Conservation (phyloP, 1,284 basidiomycete species). For the Heterobasidion annosum region DNA sequence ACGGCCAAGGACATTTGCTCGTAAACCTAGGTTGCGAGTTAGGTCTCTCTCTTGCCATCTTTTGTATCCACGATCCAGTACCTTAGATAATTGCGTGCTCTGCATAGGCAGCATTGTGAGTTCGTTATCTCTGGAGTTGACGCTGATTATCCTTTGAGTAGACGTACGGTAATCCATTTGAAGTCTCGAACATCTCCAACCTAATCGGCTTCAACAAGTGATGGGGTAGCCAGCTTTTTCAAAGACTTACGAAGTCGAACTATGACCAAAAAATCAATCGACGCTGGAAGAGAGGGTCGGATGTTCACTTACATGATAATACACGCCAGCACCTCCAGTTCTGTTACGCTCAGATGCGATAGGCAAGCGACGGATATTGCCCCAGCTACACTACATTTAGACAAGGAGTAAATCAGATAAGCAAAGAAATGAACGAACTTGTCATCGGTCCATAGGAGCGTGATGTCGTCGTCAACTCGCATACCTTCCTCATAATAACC, state of each 20-base stretch:
- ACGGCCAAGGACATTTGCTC: slow-evolving; percentile 57
- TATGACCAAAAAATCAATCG: background rate
- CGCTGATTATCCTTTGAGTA: no score
- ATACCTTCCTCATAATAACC: slow-evolving; percentile 56
- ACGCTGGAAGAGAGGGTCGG: background rate
- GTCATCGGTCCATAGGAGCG: slow-evolving; percentile 51
- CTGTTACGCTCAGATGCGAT: slow-evolving; percentile 39
- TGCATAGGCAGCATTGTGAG: slow-evolving; percentile 1
- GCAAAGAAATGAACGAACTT: slow-evolving; percentile 26
- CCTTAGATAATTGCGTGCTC: slow-evolving; percentile 20
- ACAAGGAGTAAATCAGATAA: background rate
- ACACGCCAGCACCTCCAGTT: slow-evolving; percentile 56
- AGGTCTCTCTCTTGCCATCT: background rate
- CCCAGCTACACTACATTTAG: slow-evolving; percentile 29
- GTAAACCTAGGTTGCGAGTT: slow-evolving; percentile 27
- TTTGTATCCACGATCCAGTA: background rate
- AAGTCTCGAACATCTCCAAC: slow-evolving; percentile 49
- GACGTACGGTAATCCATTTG: slow-evolving; percentile 48
- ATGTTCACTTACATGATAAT: slow-evolving; percentile 43
- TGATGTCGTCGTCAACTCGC: slow-evolving; percentile 42
- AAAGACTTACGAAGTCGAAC: slow-evolving; percentile 22
- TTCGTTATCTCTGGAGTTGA: background rate
- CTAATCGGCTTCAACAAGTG: slow-evolving; percentile 15
- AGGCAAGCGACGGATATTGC: slow-evolving; percentile 50
- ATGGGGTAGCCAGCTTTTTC: background rate